These are phyloP conservation scores for Bathelium albidoporum DNA, from an alignment of 495 filamentous ascomycete species.

Conservation along the genomic window DNA sequence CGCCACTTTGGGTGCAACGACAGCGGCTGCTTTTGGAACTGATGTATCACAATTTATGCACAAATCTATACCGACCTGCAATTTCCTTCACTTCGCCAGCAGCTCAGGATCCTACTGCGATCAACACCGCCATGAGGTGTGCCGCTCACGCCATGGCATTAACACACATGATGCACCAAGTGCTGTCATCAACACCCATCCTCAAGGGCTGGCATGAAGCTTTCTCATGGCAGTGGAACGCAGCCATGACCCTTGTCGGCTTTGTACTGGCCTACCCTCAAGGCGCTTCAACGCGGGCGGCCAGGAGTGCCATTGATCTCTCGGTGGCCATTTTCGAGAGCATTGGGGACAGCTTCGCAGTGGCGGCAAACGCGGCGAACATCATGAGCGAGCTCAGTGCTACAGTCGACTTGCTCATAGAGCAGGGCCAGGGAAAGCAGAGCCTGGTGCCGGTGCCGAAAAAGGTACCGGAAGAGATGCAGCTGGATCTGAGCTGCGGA, in stretches of 20 bases:
- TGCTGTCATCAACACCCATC: slow-evolving; percentile 35
- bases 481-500: not conserved
- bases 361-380: slow-evolving; percentile 35
- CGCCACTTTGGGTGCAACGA: slow-evolving; percentile 36
- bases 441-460: not conserved
- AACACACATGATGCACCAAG: slow-evolving; percentile 42
- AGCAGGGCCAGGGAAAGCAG: not conserved
- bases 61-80: slow-evolving; percentile 40
- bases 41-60: slow-evolving; percentile 37
- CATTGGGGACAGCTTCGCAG: slow-evolving; percentile 36
- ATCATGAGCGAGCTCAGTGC: slow-evolving; percentile 27
- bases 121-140: slow-evolving; percentile 30
- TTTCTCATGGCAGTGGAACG: slow-evolving; percentile 46
- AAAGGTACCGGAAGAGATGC: not conserved
- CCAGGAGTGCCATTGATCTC: slow-evolving; percentile 32
- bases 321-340: slow-evolving; percentile 38
- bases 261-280: slow-evolving; percentile 38
- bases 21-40: slow-evolving; percentile 44
- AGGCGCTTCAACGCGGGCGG: slow-evolving; percentile 20
- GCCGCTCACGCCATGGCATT: slow-evolving; percentile 39
- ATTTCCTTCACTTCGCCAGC: slow-evolving; percentile 30
- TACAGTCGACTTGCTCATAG: slow-evolving; percentile 26
- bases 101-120: slow-evolving; percentile 18
- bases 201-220: slow-evolving; percentile 41
- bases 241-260: slow-evolving; percentile 39